A percentile compares a stretch with the other conserved stretches of the same genome.
phyloP scores from a whole-genome alignment of 805 yeast species.

The Yarrowia divulgata region DNA sequence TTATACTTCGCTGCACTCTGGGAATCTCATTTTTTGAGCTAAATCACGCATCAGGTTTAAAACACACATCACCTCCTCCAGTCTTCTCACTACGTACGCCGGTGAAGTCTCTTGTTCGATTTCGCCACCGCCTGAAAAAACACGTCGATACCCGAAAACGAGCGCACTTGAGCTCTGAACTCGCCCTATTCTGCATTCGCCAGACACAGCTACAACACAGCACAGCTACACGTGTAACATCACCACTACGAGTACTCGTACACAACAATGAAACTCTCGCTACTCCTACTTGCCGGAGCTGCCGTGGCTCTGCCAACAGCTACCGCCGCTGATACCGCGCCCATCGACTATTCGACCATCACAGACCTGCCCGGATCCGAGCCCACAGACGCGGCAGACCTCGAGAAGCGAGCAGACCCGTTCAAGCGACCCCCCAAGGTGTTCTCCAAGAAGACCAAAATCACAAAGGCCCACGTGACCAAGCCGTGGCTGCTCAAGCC shows the following conservation, averaged over 20 bases:
- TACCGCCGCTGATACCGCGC: conserved; percentile 2
- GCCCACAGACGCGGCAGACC: conserved; percentile 22
- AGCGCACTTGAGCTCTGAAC: neutral
- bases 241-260: neutral
- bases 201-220: no score
- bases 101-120: neutral
- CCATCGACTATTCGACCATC: conserved; percentile 23
- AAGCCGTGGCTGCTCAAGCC: conserved; percentile 36
- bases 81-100: neutral
- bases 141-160: neutral
- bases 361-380: conserved; percentile 30
- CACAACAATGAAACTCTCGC: conserved; percentile 20
- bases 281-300: conserved; percentile 22
- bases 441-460: conserved; percentile 32
- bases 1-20: conserved; percentile 3
- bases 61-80: conserved; percentile 26
- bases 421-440: conserved; percentile 27
- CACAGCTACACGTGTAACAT: neutral
- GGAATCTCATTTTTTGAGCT: conserved; percentile 26
- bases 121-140: conserved; percentile 3
- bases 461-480: conserved; percentile 27
- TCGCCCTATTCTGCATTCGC: neutral
- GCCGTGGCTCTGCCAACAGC: conserved; percentile 23
- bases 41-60: conserved; percentile 38
- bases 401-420: conserved; percentile 37